Evolutionary conservation across 139 green algal genomes (phyloP).

Genomic region (Chlamydomonas sp.): DNA sequence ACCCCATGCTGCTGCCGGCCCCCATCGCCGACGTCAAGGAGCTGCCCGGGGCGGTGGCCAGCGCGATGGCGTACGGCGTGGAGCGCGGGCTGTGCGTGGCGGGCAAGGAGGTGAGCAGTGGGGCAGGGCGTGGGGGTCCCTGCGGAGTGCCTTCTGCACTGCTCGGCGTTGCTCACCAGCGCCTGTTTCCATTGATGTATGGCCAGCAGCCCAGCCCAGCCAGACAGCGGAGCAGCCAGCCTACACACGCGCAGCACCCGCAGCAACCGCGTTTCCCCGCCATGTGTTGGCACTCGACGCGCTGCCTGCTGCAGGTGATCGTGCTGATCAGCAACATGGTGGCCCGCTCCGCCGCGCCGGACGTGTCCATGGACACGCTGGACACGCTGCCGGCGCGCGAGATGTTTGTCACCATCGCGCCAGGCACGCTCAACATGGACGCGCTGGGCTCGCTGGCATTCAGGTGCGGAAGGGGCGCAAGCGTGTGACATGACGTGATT

Average conservation of each 20-base stretch:
- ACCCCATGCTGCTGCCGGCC: slow-evolving; percentile 53
- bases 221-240: no score
- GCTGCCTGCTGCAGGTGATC: slow-evolving; percentile 42
- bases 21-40: slow-evolving; percentile 41
- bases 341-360: background rate
- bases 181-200: background rate
- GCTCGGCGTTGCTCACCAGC: no score
- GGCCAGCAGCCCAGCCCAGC: background rate
- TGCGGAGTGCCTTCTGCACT: no score
- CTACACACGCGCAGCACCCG: no score
- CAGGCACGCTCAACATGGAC: slow-evolving; percentile 50
- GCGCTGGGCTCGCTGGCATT: slow-evolving; percentile 56
- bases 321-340: slow-evolving; percentile 60
- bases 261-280: no score
- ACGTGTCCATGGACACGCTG: background rate
- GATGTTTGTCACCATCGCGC: slow-evolving; percentile 61
- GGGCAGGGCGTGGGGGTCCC: no score
- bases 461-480: background rate
- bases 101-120: slow-evolving; percentile 54
- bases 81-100: slow-evolving; percentile 57
- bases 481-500: no score
- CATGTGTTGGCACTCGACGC: no score
- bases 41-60: slow-evolving; percentile 36
- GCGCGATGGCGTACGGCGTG: slow-evolving; percentile 55
- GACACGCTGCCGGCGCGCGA: slow-evolving; percentile 44